Evolutionary conservation across 495 filamentous ascomycete species (phyloP), one percentile per base, ranked within the genome.

Genomic region (Filosporella fistucella): DNA sequence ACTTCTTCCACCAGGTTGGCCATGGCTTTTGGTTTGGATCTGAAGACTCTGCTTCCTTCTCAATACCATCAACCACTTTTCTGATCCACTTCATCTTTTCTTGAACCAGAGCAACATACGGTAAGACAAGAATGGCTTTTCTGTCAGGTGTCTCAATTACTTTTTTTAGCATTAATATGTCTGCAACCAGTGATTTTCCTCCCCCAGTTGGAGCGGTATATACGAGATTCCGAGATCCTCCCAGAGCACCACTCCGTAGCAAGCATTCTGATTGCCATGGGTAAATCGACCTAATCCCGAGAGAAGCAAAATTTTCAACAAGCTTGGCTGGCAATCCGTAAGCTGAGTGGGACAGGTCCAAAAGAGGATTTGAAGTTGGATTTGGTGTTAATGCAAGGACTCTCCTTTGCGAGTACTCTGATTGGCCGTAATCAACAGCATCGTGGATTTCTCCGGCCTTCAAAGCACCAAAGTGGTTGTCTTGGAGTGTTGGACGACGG

Each of bases 191-290:
- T 14, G 84, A 87, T 64, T 91, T 91, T 21, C 88, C 88, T 28
- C 85, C 87, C 4, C 87, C 87, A 1, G 87, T 91, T 8, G 88
- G 88, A n/a, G 88, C 88, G 8, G 82, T 86, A 59, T 93, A 91
- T 26, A 91, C 82, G 14, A 93, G 63, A 52, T 89, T 88, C 35
- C 71, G 76, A 38, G 80, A 68, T 16, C 86, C 86, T 10, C 66
- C 54, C 2, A 93, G 63, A 13, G 89, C 66, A 6, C 86, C 88
- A 1, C 75, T 77, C 1, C 81, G 77, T 28, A 86, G 63, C 14
- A 91, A 67, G 59, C 88, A 93, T 23, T 82, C 80, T n/a, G 84
- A 81, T 63, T 91, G 88, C 88, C 88, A 91, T 2, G 82, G 79
- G 57, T 91, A 91, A 49, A 91, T 90, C 45, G 64, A 72, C 20